Base-by-base conservation (phyloP, 306 rosid genomes). In the Fagus sylvatica region DNA sequence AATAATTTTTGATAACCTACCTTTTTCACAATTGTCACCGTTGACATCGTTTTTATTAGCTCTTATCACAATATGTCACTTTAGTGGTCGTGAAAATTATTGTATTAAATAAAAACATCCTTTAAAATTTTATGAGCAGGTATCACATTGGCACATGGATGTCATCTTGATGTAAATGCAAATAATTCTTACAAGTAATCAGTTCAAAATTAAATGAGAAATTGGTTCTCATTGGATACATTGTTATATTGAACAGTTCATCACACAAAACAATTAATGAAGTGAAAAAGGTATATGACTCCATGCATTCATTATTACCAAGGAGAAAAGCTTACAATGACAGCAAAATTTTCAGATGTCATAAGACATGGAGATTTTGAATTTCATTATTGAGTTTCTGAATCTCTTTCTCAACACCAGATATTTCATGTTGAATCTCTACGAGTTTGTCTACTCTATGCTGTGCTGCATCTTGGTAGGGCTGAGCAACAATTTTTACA, bases 341-440 rank as follows among this genome's bases (percentile, higher is more conserved):
- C 49, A 65, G 71, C 49, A 39, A 39, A 39, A 37, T 16, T 17
- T 39, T 65, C 71, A 28, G 49, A 43, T 7, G 75, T 91, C 93
- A 92, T 3, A 85, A 88, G 54, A 89, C 88, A 39, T 89, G 96
- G 78, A 92, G 93, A 80, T 93, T 93, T 87, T 95, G 98, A 75
- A 95, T 89, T 40, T 92, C 98, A 71, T 80, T 80, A 71, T 88
- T 92, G 30, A 95, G 75, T 32, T 82, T 86, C 85, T 89, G 87
- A 59, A 95, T 86, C 75, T 88, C 87, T 80, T 88, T 91, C 77
- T 88, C 93, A 42, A 88, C 80, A 74, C 76, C 84, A 9, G 87
- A 82, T 76, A 95, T 40, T 82, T 91, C 96, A 54, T 85, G 89
- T 79, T 89, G 93, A 82, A 85, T 81, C 81, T 73, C 87, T 54